Percentiles rank a stretch among this genome's conserved stretches.
Evolutionary conservation across 768 basidiomycete genomes (phyloP).

Genomic region (Termitomyces sp.): DNA sequence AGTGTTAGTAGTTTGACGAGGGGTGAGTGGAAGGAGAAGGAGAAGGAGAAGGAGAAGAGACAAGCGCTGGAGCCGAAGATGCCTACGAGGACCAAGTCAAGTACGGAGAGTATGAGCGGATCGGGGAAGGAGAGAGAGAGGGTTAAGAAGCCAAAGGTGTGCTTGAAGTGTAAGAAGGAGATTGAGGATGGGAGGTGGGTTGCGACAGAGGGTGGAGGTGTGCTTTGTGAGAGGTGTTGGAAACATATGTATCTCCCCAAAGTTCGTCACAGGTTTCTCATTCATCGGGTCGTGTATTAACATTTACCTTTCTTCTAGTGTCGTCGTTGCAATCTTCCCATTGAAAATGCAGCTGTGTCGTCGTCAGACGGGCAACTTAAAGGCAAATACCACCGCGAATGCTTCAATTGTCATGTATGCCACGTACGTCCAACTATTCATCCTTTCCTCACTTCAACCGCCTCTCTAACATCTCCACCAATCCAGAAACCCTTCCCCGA

Average conservation of each 20-base stretch:
- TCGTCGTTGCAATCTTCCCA: constrained; percentile 81
- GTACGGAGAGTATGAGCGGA: constrained; percentile 27
- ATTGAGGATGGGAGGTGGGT: constrained; percentile 87
- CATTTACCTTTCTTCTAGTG: constrained; percentile 41
- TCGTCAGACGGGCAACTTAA: constrained; percentile 92
- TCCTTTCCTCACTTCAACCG: constrained; percentile 2
- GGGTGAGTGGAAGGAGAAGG: background rate
- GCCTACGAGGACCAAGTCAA: constrained; percentile 55
- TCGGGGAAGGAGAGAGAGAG: constrained; percentile 24
- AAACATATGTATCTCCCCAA: constrained; percentile 96
- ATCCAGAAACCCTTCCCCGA: constrained; percentile 84
- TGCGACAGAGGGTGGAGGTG: constrained; percentile 67
- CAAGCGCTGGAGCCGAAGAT: constrained; percentile 36
- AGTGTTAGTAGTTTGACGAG: constrained; percentile 8
- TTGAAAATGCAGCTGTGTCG: constrained; percentile 90
- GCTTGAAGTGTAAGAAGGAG: constrained; percentile 63
- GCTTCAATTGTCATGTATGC: constrained; percentile 87
- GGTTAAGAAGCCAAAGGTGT: constrained; percentile 43
- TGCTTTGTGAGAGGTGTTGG: constrained; percentile 91
- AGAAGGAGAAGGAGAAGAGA: constrained; percentile 24
- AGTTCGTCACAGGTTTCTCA: constrained; percentile 35
- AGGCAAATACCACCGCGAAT: constrained; percentile 91
- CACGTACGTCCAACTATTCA: constrained; percentile 44
- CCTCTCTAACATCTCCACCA: background rate
- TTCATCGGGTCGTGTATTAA: constrained; percentile 3